Evolutionary conservation across 73 alveolate species (phyloP), one percentile per base, ranked within the genome.

Genomic region (Durusdinium trenchii): DNA sequence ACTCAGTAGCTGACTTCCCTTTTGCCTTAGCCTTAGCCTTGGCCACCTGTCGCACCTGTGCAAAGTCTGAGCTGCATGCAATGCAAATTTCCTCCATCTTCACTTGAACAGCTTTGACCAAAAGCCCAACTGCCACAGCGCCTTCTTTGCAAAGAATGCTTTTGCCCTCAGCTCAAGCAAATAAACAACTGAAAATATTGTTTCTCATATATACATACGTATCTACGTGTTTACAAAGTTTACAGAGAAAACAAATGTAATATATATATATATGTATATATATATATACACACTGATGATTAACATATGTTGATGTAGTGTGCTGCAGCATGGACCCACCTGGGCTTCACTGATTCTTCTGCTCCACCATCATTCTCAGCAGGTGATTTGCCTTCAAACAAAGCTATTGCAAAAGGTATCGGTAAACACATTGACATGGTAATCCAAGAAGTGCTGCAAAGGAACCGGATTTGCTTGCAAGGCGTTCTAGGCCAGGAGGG

Each of bases 71-170:
- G 52, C 36, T 40, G 69, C 69, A 23, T 23, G 23, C 23, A 12
- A 57, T 16, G 23, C 32, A 57, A 57, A 16, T 57, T 23, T 57
- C n/a, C 73, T 23, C 73, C 30, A 23, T 60, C n/a, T 23, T 23
- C 18, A 32, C 73, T 23, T 60, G 73, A 23, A 43, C 79, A 32
- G 5, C 28, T 64, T 3, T 64, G 79, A 43, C 42, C 28, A 43
- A 64, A 64, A 16, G 28, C 79, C 28, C 45, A 12, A 7, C 79
- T 64, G 28, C 45, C 28, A 7, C 36, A 64, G 36, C 79, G 98
- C 98, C 98, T 91, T 91, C 98, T 91, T 91, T 42, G 84, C 98
- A 78, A 91, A 91, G 98, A 91, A 91, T 35, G 98, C 98, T 57
- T 91, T 91, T 10, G 98, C 98, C 90, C 75, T 83, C 46, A 54